Evolutionary conservation across 108 stramenopile genomes (phyloP), one percentile per base, ranked within the genome.

Genomic region (Asterionellopsis glacialis): DNA sequence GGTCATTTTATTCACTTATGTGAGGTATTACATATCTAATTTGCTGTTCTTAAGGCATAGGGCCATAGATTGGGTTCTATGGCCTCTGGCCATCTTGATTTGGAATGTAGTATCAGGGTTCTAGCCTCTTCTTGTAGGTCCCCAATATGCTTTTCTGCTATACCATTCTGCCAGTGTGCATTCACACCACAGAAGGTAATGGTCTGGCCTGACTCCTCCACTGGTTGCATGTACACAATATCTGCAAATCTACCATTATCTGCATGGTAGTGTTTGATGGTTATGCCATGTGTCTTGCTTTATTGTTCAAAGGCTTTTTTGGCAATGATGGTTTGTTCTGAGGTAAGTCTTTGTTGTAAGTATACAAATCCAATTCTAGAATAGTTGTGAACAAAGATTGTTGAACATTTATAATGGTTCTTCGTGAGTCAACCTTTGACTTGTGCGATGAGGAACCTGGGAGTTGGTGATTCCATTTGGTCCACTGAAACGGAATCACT

Each of bases 91-190:
- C 73, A 74, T n/a, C 58, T 25, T 12, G 45, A 12, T 24, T 48
- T 68, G 21, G 69, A 69, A 68, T 68, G 73, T 0, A 75, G 28
- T 4, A 79, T 26, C 42, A 63, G 48, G 2, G 70, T 69, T 52
- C 73, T 38, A 11, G 73, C 70, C 15, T 47, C 16, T 15, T 74
- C 60, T 0, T 61, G 65, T 9, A 79, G 65, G 27, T 72, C 69
- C 44, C 66, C 45, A 39, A 71, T 79, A 9, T 48, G 51, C 22
- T 43, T 47, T 52, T 82, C 76, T 0, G 70, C 71, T 26, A 75
- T 59, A 0, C 81, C 81, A 39, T 75, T 82, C 45, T 77, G 77
- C 23, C 53, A 60, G 51, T 82, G 81, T 48, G 69, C 74, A 18
- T 58, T 58, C 15, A 78, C 81, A 18, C 70, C 76, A 45, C 61